Evolutionary conservation across 2,329 filamentous ascomycete species (phyloP).

Genomic region (Curvularia eragrostidis): DNA sequence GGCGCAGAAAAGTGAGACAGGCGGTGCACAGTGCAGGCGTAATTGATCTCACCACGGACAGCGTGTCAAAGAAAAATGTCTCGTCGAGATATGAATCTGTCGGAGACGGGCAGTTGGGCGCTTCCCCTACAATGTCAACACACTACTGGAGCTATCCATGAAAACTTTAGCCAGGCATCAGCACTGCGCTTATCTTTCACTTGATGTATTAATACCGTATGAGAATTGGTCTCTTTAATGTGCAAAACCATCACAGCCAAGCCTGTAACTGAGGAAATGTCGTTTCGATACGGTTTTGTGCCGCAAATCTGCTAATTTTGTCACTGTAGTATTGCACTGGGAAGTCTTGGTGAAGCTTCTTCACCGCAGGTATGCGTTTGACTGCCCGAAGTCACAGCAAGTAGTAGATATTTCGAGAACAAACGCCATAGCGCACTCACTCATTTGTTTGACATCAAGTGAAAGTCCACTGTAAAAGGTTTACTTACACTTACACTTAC

Average conservation of each 20-base stretch:
- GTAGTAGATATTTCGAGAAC: neutral
- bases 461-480: neutral
- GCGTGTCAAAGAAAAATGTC: neutral
- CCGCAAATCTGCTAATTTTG: neutral
- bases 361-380: neutral
- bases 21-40: slow-evolving; percentile 4
- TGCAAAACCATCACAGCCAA: neutral
- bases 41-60: slow-evolving; percentile 13
- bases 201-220: neutral
- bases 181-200: neutral
- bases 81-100: neutral
- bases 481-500: neutral
- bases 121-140: neutral
- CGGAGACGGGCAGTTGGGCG: neutral
- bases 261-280: neutral
- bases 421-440: too few relatives aligned
- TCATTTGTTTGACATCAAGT: neutral
- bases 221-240: neutral
- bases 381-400: neutral
- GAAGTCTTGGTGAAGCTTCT: too few relatives aligned
- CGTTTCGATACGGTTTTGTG: neutral
- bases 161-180: neutral
- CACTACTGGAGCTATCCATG: neutral
- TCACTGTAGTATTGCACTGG: neutral
- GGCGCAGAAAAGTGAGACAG: slow-evolving; percentile 6